These are phyloP conservation scores for Podaxis sp. DNA, from an alignment of 768 basidiomycete species.

Conservation along the genomic window DNA sequence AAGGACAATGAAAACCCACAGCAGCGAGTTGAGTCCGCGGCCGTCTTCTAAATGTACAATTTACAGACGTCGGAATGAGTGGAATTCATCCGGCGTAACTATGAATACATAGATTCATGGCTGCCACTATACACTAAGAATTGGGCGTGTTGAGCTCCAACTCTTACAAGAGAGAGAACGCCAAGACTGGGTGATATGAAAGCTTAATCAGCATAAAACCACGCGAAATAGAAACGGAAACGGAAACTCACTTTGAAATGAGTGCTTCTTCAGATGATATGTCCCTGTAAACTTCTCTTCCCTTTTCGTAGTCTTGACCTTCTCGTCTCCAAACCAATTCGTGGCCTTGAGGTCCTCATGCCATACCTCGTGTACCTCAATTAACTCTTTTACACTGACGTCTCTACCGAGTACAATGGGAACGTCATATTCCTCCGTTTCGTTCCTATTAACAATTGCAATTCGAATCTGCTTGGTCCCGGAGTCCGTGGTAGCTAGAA, in stretches of 20 bases:
- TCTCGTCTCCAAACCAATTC: slow-evolving; percentile 41
- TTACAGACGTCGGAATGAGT: too few relatives aligned
- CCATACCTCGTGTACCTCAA: slow-evolving; percentile 51
- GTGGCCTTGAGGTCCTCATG: slow-evolving; percentile 35
- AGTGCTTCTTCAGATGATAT: slow-evolving; percentile 40
- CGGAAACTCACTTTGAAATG: slow-evolving; percentile 35
- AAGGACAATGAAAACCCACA: too few relatives aligned
- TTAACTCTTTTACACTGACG: slow-evolving; percentile 16
- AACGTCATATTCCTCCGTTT: slow-evolving; percentile 29
- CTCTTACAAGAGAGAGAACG: neutral
- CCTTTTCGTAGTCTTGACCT: slow-evolving; percentile 28
- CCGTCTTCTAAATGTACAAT: too few relatives aligned
- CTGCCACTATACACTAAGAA: too few relatives aligned
- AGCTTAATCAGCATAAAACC: neutral
- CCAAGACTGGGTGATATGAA: neutral
- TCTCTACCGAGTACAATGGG: slow-evolving; percentile 34
- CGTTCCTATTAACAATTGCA: slow-evolving; percentile 50
- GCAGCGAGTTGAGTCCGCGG: too few relatives aligned
- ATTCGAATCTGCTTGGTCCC: slow-evolving; percentile 37
- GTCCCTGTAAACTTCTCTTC: slow-evolving; percentile 28
- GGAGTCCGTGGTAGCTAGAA: slow-evolving; percentile 25
- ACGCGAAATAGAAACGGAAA: neutral
- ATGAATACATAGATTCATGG: too few relatives aligned
- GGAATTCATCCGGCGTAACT: too few relatives aligned
- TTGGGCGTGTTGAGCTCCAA: too few relatives aligned